A percentile compares a stretch with the other conserved stretches of the same genome.
Evolutionary conservation across 208 protist species (phyloP).

Genomic region (Wallacemonas sp.): DNA sequence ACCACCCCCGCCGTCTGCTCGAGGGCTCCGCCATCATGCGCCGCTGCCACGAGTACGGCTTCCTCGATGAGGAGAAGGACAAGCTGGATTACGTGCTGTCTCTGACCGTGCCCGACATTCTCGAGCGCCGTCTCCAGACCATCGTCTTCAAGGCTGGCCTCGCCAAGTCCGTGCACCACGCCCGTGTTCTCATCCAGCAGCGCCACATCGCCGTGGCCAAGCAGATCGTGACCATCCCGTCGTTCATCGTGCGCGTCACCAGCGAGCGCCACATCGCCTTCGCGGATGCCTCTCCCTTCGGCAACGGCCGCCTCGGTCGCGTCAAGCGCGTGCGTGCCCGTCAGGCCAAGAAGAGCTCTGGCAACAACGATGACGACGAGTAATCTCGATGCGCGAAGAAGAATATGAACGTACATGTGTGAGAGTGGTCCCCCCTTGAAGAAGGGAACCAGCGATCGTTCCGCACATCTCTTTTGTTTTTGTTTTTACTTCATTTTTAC

Average conservation of each 20-base stretch:
- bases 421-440: not conserved
- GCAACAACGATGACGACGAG: constrained; percentile 60
- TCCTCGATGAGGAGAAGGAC: constrained; percentile 98
- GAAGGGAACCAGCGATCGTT: not conserved
- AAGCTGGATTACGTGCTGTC: constrained; percentile 99
- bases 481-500: not conserved
- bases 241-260: constrained; percentile 99
- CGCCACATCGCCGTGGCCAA: constrained; percentile 99
- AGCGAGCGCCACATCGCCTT: constrained; percentile 99
- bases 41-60: constrained; percentile 98
- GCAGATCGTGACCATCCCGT: constrained; percentile 99
- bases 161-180: constrained; percentile 99
- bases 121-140: constrained; percentile 99
- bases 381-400: constrained; percentile 15
- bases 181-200: constrained; percentile 99
- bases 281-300: constrained; percentile 95
- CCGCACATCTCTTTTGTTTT: constrained; percentile 1
- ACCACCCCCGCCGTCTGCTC: constrained; percentile 95
- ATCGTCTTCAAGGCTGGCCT: constrained; percentile 98
- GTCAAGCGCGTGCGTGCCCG: constrained; percentile 93
- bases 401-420: not conserved
- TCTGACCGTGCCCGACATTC: constrained; percentile 99
- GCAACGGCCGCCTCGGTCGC: constrained; percentile 95
- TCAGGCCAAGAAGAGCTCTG: constrained; percentile 67
- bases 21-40: constrained; percentile 99